Evolutionary conservation across 2,329 filamentous ascomycete genomes (phyloP).

Genomic region (Arachnopeziza araneosa): DNA sequence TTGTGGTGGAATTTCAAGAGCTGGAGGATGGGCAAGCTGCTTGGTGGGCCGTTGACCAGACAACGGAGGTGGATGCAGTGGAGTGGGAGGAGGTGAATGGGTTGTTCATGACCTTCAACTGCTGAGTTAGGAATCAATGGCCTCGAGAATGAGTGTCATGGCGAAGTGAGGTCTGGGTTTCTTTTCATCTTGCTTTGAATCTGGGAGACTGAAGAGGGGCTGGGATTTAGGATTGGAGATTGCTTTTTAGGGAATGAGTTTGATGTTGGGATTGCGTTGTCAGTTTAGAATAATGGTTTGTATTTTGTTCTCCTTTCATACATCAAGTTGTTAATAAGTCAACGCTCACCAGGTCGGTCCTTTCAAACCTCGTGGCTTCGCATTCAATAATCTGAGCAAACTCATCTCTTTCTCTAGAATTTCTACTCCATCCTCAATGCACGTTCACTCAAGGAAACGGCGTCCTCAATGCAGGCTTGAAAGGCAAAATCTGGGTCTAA

Average conservation of each 20-base stretch:
- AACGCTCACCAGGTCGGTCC: no score
- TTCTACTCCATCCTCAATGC: not conserved
- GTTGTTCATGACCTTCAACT: slow-evolving; percentile 11
- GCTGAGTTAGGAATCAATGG: not conserved
- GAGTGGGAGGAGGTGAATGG: slow-evolving; percentile 2
- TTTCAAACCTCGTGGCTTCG: no score
- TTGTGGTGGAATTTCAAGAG: slow-evolving; percentile 4
- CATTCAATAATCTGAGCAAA: not conserved
- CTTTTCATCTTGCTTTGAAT: not conserved
- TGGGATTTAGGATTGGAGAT: no score
- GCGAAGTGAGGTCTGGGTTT: not conserved
- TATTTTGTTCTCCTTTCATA: not conserved
- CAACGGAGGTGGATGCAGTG: not conserved
- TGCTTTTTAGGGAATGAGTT: not conserved
- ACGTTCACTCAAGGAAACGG: not conserved
- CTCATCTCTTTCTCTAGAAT: not conserved
- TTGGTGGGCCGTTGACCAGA: not conserved
- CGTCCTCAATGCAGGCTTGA: slow-evolving; percentile 39
- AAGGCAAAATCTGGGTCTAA: slow-evolving; percentile 45
- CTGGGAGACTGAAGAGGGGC: not conserved
- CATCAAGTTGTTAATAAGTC: not conserved
- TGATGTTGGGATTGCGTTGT: not conserved
- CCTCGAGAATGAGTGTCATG: not conserved
- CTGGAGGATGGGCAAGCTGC: not conserved
- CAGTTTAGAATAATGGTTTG: not conserved